Conservation (phyloP, 805 yeast genomes). For the Clavispora carvajalis region DNA sequence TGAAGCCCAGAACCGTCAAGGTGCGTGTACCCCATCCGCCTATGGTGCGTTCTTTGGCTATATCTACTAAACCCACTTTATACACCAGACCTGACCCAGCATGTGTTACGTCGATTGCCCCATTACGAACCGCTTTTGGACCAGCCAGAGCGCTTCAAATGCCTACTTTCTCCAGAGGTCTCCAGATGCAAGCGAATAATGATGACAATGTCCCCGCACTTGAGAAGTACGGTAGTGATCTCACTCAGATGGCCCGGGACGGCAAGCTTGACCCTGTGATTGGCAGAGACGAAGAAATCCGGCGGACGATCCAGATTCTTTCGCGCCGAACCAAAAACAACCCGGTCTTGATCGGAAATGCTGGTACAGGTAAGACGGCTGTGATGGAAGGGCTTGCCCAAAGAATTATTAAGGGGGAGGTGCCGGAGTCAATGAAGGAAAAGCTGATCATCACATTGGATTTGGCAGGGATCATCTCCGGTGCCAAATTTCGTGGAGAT, state of each 20-base stretch:
- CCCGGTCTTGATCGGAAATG: conserved; percentile 91
- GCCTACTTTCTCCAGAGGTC: conserved; percentile 7
- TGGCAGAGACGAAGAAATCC: conserved; percentile 93
- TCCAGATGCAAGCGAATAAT: conserved; percentile 39
- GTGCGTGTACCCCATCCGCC: not conserved
- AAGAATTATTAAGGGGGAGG: conserved; percentile 84
- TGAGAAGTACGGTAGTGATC: conserved; percentile 78
- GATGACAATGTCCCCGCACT: conserved; percentile 61
- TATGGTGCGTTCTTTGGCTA: not conserved
- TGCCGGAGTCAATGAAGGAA: conserved; percentile 88
- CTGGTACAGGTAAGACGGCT: conserved; percentile 98
- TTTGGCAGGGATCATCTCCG: conserved; percentile 83
- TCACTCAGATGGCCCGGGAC: conserved; percentile 79
- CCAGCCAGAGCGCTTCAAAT: not conserved
- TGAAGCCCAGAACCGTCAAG: not conserved
- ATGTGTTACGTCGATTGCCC: not conserved
- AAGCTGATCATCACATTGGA: conserved; percentile 82
- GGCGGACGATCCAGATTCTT: conserved; percentile 86
- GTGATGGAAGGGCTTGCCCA: conserved; percentile 96
- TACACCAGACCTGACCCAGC: not conserved
- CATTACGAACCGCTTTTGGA: not conserved
- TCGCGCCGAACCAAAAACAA: conserved; percentile 93
- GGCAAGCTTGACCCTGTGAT: conserved; percentile 96
- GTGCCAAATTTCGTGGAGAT: conserved; percentile 94
- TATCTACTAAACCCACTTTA: not conserved